These are phyloP conservation scores for Dicorynia guianensis DNA, from an alignment of 306 rosid genomes.

Conservation along the genomic window DNA sequence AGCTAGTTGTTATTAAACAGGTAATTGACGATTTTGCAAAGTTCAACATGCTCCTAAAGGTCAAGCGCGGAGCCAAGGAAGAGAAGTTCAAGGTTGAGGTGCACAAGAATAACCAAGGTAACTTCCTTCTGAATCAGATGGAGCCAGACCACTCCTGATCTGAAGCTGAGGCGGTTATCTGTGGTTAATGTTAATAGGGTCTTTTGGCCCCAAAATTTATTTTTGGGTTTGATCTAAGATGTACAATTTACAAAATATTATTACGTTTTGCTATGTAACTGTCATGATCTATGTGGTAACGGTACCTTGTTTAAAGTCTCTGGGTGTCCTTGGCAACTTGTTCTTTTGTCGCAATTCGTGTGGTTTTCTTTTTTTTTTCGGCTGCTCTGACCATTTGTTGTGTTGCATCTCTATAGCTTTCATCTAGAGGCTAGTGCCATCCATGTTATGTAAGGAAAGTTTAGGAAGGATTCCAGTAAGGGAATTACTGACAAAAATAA, in stretches of 20 bases:
- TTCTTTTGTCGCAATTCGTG: neutral
- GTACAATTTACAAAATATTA: constrained; percentile 18
- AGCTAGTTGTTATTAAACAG: constrained; percentile 48
- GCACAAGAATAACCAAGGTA: constrained; percentile 68
- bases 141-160: constrained; percentile 54
- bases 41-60: constrained; percentile 65
- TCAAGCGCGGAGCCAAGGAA: constrained; percentile 68
- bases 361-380: no score
- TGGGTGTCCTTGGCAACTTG: neutral
- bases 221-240: neutral
- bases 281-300: neutral
- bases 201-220: constrained; percentile 23
- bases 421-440: no score
- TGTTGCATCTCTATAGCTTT: no score
- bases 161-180: constrained; percentile 17
- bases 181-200: constrained; percentile 5
- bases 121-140: constrained; percentile 66
- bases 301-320: neutral
- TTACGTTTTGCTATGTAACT: constrained; percentile 15
- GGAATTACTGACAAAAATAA: no score
- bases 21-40: constrained; percentile 62
- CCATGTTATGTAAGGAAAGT: no score
- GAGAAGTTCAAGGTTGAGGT: constrained; percentile 71
- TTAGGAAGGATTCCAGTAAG: no score
- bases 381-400: no score